Conservation (phyloP, 345 rosid genomes). For the Moricandia arvensis region DNA sequence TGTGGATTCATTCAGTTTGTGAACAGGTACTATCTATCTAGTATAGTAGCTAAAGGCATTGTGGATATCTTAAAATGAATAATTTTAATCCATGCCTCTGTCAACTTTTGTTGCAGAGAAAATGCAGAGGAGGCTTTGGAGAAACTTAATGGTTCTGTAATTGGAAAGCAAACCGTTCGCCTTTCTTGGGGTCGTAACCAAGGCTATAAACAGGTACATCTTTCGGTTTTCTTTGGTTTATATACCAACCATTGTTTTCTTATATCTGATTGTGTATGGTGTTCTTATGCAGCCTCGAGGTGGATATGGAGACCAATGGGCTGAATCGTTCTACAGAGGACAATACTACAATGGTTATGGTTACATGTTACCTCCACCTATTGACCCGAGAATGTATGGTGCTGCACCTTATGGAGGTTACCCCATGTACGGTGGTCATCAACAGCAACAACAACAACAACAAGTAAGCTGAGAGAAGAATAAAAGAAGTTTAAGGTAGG, state of each 20-base stretch:
- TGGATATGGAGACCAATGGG: constrained; percentile 74
- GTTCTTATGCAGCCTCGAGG: constrained; percentile 54
- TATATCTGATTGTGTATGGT: neutral
- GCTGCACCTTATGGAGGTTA: constrained; percentile 68
- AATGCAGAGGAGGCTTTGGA: constrained; percentile 91
- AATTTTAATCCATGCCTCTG: neutral
- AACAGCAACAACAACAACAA: constrained; percentile 33
- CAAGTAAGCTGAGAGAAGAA: constrained; percentile 73
- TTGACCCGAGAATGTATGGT: constrained; percentile 73
- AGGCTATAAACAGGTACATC: constrained; percentile 73
- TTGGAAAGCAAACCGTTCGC: constrained; percentile 76
- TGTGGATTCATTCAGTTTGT: constrained; percentile 96
- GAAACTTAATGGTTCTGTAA: constrained; percentile 57
- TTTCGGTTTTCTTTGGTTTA: neutral
- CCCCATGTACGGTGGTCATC: constrained; percentile 71
- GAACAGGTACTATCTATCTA: constrained; percentile 69
- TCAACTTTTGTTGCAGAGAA: constrained; percentile 44
- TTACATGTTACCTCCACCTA: constrained; percentile 56
- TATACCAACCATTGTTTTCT: neutral
- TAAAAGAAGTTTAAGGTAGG: constrained; percentile 16
- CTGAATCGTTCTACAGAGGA: constrained; percentile 73
- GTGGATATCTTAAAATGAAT: neutral
- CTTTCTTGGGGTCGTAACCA: constrained; percentile 91
- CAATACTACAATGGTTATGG: constrained; percentile 79
- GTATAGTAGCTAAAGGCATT: constrained; percentile 3